phyloP scores from a whole-genome alignment of 257 asterid genomes.

The Ilex asprella region DNA sequence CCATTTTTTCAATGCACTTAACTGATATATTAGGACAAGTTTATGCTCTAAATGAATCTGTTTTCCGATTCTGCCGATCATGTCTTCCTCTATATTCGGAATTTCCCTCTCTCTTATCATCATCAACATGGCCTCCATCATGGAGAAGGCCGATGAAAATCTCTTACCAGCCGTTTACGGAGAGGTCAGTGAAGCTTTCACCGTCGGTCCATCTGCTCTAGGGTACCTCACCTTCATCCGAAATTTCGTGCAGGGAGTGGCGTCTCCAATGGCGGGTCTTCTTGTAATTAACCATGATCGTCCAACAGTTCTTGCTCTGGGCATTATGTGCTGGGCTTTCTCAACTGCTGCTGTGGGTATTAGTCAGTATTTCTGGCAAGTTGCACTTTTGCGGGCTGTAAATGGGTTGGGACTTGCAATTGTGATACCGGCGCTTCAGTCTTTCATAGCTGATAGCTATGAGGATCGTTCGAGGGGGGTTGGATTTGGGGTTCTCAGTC shows the following conservation, averaged over 20 bases:
- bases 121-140: constrained; percentile 94
- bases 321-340: constrained; percentile 89
- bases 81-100: constrained; percentile 34
- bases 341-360: constrained; percentile 94
- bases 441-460: constrained; percentile 94
- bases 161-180: constrained; percentile 97
- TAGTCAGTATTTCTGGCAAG: constrained; percentile 82
- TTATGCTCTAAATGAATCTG: no score
- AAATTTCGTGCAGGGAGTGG: constrained; percentile 82
- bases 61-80: no score
- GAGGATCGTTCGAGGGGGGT: constrained; percentile 72
- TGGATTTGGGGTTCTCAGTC: constrained; percentile 83
- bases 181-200: constrained; percentile 94
- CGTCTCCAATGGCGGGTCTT: constrained; percentile 89
- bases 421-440: constrained; percentile 92
- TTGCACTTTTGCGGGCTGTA: constrained; percentile 82
- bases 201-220: constrained; percentile 95
- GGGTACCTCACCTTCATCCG: constrained; percentile 87
- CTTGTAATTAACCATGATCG: constrained; percentile 82
- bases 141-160: constrained; percentile 98
- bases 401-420: constrained; percentile 93
- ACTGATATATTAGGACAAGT: no score
- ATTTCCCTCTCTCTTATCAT: constrained; percentile 78
- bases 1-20: no score
- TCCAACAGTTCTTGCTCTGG: constrained; percentile 81